A percentile compares a stretch with the other conserved stretches of the same genome.
Conservation (phyloP, 2,329 filamentous ascomycete genomes). For the Exophiala lecanii-corni region DNA sequence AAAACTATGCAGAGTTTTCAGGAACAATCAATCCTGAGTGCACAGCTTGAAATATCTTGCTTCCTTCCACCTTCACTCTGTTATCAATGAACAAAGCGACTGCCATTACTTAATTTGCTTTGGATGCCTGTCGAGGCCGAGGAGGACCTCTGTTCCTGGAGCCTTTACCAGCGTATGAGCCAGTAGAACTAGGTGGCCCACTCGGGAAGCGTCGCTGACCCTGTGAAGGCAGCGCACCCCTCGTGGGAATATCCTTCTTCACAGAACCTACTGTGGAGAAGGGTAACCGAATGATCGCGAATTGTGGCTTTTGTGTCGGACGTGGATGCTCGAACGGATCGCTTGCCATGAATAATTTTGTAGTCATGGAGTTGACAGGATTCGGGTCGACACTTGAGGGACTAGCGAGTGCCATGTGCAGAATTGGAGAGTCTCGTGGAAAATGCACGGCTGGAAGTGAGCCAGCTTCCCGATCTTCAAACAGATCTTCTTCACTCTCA, state of each 20-base stretch:
- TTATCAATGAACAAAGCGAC: too few relatives aligned
- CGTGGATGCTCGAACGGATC: constrained; percentile 17
- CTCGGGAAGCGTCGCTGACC: constrained; percentile 14
- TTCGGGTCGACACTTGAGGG: constrained; percentile 3
- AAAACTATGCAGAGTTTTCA: too few relatives aligned
- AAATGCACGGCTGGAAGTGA: constrained; percentile 67
- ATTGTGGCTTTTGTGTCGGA: constrained; percentile 19
- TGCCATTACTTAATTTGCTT: constrained; percentile 18
- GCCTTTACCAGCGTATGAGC: constrained; percentile 12
- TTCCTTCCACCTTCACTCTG: too few relatives aligned
- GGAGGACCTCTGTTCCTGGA: constrained; percentile 9
- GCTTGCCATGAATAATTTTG: constrained; percentile 17
- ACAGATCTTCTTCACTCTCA: constrained; percentile 74
- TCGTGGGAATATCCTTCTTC: constrained; percentile 23
- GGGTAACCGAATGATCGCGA: constrained; percentile 22
- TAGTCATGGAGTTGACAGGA: constrained; percentile 12
- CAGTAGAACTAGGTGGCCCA: constrained; percentile 11
- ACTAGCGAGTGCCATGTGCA: constrained; percentile 3
- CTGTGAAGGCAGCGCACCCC: constrained; percentile 8
- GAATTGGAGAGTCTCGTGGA: constrained; percentile 37
- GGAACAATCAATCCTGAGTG: too few relatives aligned
- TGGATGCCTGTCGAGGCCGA: constrained; percentile 15
- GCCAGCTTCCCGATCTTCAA: constrained; percentile 75
- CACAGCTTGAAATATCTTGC: too few relatives aligned
- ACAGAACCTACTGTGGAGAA: constrained; percentile 14